These are phyloP conservation scores for Artemisia tridentata DNA, from an alignment of 129 eudicot species.

Conservation along the genomic window DNA sequence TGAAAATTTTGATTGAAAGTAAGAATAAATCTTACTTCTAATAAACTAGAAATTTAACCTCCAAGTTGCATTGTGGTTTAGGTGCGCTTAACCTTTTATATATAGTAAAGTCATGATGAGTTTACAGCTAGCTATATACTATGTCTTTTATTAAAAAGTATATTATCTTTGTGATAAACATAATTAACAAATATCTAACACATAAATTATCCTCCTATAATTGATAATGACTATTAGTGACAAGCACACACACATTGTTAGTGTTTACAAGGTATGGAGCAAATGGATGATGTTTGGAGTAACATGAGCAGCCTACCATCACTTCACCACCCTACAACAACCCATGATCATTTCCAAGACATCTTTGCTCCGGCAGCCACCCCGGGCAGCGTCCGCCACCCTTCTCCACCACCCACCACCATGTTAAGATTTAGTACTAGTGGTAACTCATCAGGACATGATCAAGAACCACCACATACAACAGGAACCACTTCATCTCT, in stretches of 20 bases:
- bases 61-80: no score
- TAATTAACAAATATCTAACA: background rate
- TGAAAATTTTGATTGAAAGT: no score
- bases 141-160: no score
- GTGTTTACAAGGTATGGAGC: background rate
- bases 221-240: background rate
- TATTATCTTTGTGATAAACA: no score
- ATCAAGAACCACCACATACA: slow-evolving; percentile 22
- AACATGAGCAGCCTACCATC: slow-evolving; percentile 33
- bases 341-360: slow-evolving; percentile 29
- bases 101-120: no score
- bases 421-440: slow-evolving; percentile 32
- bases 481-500: slow-evolving; percentile 17
- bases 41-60: no score
- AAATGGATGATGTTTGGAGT: slow-evolving; percentile 50
- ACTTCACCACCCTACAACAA: slow-evolving; percentile 34
- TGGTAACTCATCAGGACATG: slow-evolving; percentile 22
- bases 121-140: no score
- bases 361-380: slow-evolving; percentile 28
- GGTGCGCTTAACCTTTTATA: no score
- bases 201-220: background rate
- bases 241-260: background rate
- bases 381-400: slow-evolving; percentile 3
- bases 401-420: slow-evolving; percentile 27
- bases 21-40: no score